Conservation (phyloP, 164 flowering plant species). For the Vitis cinerea region DNA sequence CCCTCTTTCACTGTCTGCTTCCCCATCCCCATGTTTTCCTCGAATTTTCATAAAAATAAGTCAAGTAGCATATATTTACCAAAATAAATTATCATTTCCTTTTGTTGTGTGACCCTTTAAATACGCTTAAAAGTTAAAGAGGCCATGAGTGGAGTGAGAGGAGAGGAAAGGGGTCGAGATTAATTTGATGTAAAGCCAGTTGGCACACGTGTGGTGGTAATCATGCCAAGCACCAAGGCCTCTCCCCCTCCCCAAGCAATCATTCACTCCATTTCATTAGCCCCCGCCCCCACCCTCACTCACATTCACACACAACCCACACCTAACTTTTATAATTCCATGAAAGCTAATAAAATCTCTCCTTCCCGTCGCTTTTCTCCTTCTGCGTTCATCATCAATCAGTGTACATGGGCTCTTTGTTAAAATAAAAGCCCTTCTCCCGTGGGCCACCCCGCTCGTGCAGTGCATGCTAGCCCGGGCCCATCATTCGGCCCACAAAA, state of each 20-base stretch:
- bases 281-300: slow-evolving; percentile 2
- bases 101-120: too few species aligned
- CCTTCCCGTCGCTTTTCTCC: not conserved
- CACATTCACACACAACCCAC: not conserved
- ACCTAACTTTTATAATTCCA: too few species aligned
- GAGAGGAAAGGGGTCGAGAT: not conserved
- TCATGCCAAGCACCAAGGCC: slow-evolving; percentile 51
- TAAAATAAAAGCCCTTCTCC: not conserved
- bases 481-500: slow-evolving; percentile 31
- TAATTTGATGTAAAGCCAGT: slow-evolving; percentile 34
- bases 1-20: too few species aligned
- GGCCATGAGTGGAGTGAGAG: not conserved
- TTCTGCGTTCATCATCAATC: slow-evolving; percentile 1
- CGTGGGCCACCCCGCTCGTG: slow-evolving; percentile 68
- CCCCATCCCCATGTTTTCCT: too few species aligned
- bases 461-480: slow-evolving; percentile 40
- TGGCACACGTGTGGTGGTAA: slow-evolving; percentile 65
- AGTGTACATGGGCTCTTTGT: slow-evolving; percentile 1
- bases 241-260: slow-evolving; percentile 27
- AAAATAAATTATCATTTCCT: too few species aligned
- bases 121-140: too few species aligned
- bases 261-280: slow-evolving; percentile 35
- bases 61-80: too few species aligned
- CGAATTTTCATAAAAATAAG: too few species aligned
- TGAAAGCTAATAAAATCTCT: too few species aligned